Conservation (phyloP, 495 filamentous ascomycete species). For the Annulohypoxylon maeteangense region DNA sequence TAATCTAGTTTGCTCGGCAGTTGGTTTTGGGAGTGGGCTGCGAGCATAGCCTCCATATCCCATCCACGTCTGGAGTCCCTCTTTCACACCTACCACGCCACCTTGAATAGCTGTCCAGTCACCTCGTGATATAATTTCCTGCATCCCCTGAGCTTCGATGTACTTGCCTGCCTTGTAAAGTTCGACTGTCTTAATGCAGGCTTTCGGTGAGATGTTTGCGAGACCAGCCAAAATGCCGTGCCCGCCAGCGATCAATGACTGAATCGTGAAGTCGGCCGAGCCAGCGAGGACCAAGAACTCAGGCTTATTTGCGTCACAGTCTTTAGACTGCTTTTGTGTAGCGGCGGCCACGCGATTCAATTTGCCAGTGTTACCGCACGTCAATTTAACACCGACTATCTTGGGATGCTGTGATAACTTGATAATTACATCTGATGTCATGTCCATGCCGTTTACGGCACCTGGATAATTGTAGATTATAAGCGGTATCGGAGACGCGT, state of each 20-base stretch:
- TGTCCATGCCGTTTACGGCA: conserved; percentile 84
- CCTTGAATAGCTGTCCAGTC: conserved; percentile 86
- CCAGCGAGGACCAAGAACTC: conserved; percentile 84
- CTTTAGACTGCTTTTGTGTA: conserved; percentile 74
- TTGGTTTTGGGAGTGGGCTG: conserved; percentile 79
- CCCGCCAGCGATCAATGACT: conserved; percentile 78
- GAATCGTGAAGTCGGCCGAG: conserved; percentile 83
- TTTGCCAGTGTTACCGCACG: conserved; percentile 88
- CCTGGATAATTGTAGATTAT: conserved; percentile 89
- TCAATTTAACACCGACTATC: conserved; percentile 87
- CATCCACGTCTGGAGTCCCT: conserved; percentile 76
- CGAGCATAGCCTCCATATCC: conserved; percentile 84
- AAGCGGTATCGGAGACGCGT: conserved; percentile 73
- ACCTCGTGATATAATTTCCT: conserved; percentile 74
- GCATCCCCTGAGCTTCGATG: conserved; percentile 73
- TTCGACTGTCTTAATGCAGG: conserved; percentile 77
- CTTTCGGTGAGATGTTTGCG: conserved; percentile 80
- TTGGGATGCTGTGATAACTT: conserved; percentile 77
- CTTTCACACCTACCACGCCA: conserved; percentile 84
- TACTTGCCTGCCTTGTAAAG: conserved; percentile 74
- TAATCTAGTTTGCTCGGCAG: conserved; percentile 64
- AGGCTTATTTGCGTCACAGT: conserved; percentile 66
- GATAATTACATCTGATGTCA: conserved; percentile 83
- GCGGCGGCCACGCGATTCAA: conserved; percentile 81
- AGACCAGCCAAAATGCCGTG: conserved; percentile 82